A percentile compares a stretch with the other conserved stretches of the same genome.
Conservation (phyloP, 352 stramenopile species). For the Plasmopara viticola region DNA sequence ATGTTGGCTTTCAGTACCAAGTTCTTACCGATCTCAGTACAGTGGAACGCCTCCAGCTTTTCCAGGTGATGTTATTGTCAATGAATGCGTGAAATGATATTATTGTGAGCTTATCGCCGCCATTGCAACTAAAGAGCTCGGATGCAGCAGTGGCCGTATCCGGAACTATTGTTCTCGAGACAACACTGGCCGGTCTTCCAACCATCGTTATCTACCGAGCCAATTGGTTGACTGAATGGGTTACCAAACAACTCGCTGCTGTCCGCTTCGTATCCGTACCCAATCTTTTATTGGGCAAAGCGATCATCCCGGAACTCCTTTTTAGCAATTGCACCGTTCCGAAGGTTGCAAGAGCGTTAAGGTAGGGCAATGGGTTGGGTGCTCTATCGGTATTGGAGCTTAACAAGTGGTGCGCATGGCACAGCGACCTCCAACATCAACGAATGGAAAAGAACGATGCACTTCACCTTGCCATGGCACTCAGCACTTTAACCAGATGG, state of each 20-base stretch:
- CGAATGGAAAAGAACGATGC: conserved; percentile 3
- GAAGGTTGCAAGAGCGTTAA: conserved; percentile 31
- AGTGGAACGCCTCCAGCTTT: conserved; percentile 17
- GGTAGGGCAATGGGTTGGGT: conserved; percentile 6
- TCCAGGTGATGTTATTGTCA: conserved; percentile 20
- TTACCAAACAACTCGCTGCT: conserved; percentile 41
- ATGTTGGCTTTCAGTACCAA: conserved; percentile 1
- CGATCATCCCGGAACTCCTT: conserved; percentile 57
- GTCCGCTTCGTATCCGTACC: conserved; percentile 74
- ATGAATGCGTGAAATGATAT: neutral
- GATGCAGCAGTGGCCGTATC: conserved; percentile 59
- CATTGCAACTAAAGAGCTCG: conserved; percentile 18
- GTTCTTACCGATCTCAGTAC: conserved; percentile 24
- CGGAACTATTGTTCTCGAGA: conserved; percentile 67
- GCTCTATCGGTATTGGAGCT: neutral
- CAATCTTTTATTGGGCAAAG: conserved; percentile 52
- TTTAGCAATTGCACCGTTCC: conserved; percentile 46
- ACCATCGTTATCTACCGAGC: conserved; percentile 71
- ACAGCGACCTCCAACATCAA: conserved; percentile 12
- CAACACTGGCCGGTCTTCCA: conserved; percentile 39
- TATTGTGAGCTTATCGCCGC: neutral
- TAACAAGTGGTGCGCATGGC: neutral
- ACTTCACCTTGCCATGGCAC: conserved; percentile 18
- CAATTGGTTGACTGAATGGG: conserved; percentile 51
- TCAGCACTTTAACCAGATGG: conserved; percentile 35